phyloP scores from a whole-genome alignment of 192 early-diverging fungal species.

The Coemansia sp. region DNA sequence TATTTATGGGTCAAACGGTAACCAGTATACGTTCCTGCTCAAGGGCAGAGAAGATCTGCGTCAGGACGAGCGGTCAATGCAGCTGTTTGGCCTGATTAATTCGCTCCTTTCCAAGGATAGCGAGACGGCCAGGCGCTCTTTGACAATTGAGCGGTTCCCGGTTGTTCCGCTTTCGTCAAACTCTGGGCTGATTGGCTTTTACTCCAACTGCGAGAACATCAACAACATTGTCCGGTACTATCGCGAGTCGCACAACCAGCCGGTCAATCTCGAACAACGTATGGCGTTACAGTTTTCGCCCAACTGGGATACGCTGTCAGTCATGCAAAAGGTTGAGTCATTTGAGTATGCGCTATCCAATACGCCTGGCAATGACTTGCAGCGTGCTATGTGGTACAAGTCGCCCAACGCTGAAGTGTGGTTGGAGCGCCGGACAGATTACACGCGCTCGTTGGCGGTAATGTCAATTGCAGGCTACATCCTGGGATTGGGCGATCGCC shows the following conservation, averaged over 20 bases:
- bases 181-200: constrained; percentile 94
- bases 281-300: constrained; percentile 68
- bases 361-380: constrained; percentile 95
- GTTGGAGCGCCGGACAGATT: constrained; percentile 95
- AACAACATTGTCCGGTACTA: constrained; percentile 62
- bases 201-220: constrained; percentile 64
- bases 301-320: constrained; percentile 86
- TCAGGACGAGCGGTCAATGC: constrained; percentile 99
- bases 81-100: constrained; percentile 96
- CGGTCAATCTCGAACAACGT: no score
- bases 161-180: constrained; percentile 96
- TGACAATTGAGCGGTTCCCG: constrained; percentile 88
- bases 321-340: constrained; percentile 92
- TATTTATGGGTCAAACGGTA: constrained; percentile 85
- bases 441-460: constrained; percentile 90
- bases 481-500: constrained; percentile 93
- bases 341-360: constrained; percentile 92
- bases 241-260: no score
- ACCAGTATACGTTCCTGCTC: constrained; percentile 83
- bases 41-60: constrained; percentile 98
- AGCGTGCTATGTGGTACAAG: constrained; percentile 94
- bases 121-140: constrained; percentile 89
- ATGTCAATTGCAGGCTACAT: constrained; percentile 99
- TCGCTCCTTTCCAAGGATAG: constrained; percentile 80
- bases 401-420: constrained; percentile 94